These are phyloP conservation scores for Cladorrhinum samala DNA, from an alignment of 495 filamentous ascomycete genomes.

Conservation along the genomic window DNA sequence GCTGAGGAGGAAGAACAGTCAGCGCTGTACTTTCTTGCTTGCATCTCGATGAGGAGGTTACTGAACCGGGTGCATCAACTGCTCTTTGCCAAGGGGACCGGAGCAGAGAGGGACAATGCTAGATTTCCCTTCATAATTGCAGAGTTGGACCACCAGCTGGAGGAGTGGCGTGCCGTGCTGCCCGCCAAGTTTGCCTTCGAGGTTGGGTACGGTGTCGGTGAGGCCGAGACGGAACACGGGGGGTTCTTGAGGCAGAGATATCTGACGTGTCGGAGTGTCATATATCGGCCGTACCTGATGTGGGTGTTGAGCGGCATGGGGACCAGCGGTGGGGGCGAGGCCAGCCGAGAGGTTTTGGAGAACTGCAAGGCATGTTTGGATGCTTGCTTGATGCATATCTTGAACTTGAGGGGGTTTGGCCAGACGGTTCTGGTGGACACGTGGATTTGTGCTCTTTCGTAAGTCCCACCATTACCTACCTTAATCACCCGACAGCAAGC, in stretches of 20 bases:
- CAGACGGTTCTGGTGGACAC: conserved; percentile 44
- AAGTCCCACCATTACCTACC: conserved; percentile 21
- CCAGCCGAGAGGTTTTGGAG: conserved; percentile 23
- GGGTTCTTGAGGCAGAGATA: conserved; percentile 42
- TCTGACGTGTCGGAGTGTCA: conserved; percentile 42
- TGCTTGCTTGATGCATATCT: conserved; percentile 37
- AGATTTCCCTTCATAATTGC: conserved; percentile 36
- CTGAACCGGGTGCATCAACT: conserved; percentile 24
- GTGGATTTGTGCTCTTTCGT: conserved; percentile 46
- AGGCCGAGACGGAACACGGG: conserved; percentile 25
- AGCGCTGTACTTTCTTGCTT: conserved; percentile 24
- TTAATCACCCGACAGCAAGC: too few species aligned
- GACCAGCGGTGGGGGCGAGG: neutral
- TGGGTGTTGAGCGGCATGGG: conserved; percentile 31
- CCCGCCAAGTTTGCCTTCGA: conserved; percentile 35
- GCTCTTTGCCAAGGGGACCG: conserved; percentile 20
- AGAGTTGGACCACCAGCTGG: conserved; percentile 40
- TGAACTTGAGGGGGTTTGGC: conserved; percentile 32
- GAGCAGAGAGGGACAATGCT: conserved; percentile 28
- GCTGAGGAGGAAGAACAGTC: conserved; percentile 19
- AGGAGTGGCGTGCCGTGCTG: conserved; percentile 38
- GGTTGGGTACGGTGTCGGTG: conserved; percentile 17
- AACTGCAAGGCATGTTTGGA: conserved; percentile 35
- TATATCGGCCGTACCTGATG: conserved; percentile 40
- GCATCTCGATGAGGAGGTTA: conserved; percentile 23